A percentile compares a stretch with the other conserved stretches of the same genome.
phyloP scores from a whole-genome alignment of 805 yeast genomes.

The Lipomyces sp. region DNA sequence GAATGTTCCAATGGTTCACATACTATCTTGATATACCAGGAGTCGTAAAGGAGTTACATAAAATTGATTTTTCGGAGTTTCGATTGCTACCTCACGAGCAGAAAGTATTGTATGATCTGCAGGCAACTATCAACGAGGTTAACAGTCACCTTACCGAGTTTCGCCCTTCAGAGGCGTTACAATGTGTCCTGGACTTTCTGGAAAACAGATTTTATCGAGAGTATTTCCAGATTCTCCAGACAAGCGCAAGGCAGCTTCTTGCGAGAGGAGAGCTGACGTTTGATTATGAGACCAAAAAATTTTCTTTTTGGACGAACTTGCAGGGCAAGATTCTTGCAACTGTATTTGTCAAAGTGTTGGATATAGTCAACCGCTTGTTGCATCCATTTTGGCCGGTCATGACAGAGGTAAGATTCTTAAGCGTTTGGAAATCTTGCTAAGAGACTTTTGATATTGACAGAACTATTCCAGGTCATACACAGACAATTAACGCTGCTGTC shows the following conservation, averaged over 20 bases:
- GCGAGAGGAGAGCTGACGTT: background rate
- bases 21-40: background rate
- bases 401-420: slow-evolving; percentile 7
- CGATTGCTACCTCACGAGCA: slow-evolving; percentile 13
- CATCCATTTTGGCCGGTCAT: slow-evolving; percentile 12
- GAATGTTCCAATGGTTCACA: slow-evolving; percentile 1
- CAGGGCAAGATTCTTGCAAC: slow-evolving; percentile 1
- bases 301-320: background rate
- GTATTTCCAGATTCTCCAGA: slow-evolving; percentile 5
- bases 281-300: background rate
- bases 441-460: no score
- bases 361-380: slow-evolving; percentile 2
- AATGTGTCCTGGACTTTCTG: background rate
- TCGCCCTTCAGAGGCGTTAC: background rate
- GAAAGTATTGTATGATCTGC: slow-evolving; percentile 1
- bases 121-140: background rate
- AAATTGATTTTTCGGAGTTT: slow-evolving; percentile 8
- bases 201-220: slow-evolving; percentile 8
- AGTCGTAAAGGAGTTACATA: background rate
- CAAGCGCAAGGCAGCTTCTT: background rate
- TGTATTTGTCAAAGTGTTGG: slow-evolving; percentile 2
- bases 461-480: no score
- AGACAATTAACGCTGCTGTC: no score
- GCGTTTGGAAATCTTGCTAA: no score
- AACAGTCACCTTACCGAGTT: background rate